Conservation (phyloP, 257 asterid species). For the Echites panduratus region DNA sequence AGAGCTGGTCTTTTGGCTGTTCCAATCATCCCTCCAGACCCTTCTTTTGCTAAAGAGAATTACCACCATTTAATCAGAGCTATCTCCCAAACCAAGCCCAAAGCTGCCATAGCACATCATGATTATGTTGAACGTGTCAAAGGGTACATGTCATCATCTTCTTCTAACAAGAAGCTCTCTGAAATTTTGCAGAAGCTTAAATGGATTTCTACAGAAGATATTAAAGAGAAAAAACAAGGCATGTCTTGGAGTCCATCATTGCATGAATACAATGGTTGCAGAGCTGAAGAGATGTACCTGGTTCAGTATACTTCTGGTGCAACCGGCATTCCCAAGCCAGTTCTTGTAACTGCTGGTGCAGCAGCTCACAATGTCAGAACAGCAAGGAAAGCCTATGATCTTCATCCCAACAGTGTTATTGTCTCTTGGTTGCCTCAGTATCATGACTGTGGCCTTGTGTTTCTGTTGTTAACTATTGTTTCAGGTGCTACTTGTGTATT, state of each 20-base stretch:
- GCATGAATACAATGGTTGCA: slow-evolving; percentile 46
- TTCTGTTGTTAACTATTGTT: slow-evolving; percentile 47
- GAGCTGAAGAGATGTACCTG: slow-evolving; percentile 44
- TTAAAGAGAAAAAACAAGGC: slow-evolving; percentile 11
- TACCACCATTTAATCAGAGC: slow-evolving; percentile 53
- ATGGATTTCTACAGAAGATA: slow-evolving; percentile 53
- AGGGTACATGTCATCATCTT: slow-evolving; percentile 19
- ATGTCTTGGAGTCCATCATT: neutral
- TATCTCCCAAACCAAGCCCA: slow-evolving; percentile 64
- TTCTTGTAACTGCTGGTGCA: slow-evolving; percentile 66
- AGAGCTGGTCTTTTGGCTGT: slow-evolving; percentile 59
- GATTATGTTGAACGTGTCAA: slow-evolving; percentile 35
- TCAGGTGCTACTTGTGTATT: slow-evolving; percentile 70
- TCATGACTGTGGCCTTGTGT: slow-evolving; percentile 86
- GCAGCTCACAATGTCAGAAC: slow-evolving; percentile 84
- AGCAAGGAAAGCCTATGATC: slow-evolving; percentile 62
- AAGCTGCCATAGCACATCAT: slow-evolving; percentile 52
- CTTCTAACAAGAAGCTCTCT: slow-evolving; percentile 24
- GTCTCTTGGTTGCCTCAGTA: slow-evolving; percentile 85
- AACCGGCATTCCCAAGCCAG: slow-evolving; percentile 73
- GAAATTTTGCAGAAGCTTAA: slow-evolving; percentile 22
- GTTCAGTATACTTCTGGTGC: slow-evolving; percentile 88
- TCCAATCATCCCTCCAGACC: slow-evolving; percentile 53
- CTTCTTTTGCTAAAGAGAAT: slow-evolving; percentile 23
- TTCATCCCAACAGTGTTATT: slow-evolving; percentile 54